Evolutionary conservation across 164 flowering plant genomes (phyloP).

Genomic region (Umbellularia californica): DNA sequence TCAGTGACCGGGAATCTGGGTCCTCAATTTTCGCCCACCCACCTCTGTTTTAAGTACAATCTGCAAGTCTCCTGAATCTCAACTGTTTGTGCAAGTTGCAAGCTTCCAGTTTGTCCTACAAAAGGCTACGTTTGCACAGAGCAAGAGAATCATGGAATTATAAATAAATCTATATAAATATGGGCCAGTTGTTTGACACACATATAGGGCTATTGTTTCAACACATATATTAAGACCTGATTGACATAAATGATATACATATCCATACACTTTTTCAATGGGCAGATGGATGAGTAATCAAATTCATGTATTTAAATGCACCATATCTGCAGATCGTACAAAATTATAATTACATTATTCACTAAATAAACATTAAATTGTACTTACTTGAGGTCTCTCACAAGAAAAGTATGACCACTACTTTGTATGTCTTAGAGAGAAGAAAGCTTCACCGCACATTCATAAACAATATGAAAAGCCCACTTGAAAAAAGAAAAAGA

Average conservation of each 20-base stretch:
- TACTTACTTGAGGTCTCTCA: background rate
- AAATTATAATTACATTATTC: background rate
- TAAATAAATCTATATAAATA: no score
- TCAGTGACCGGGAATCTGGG: background rate
- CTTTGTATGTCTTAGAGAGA: background rate
- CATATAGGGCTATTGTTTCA: background rate
- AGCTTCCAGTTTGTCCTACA: background rate
- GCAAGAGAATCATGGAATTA: background rate
- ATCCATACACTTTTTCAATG: background rate
- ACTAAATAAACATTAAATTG: background rate
- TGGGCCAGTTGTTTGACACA: background rate
- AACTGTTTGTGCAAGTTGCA: background rate
- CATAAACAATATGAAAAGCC: no score
- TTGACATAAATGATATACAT: background rate
- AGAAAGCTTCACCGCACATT: background rate
- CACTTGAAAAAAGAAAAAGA: no score
- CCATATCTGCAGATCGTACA: background rate
- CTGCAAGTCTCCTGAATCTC: background rate
- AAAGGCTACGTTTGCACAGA: background rate
- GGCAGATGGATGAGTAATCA: background rate
- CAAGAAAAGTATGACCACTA: background rate
- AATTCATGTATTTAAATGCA: no score
- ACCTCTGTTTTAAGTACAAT: background rate
- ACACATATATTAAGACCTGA: background rate
- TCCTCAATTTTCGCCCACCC: slow-evolving; percentile 8